Conservation (phyloP, 768 basidiomycete species). For the Chalciporus chontae region DNA sequence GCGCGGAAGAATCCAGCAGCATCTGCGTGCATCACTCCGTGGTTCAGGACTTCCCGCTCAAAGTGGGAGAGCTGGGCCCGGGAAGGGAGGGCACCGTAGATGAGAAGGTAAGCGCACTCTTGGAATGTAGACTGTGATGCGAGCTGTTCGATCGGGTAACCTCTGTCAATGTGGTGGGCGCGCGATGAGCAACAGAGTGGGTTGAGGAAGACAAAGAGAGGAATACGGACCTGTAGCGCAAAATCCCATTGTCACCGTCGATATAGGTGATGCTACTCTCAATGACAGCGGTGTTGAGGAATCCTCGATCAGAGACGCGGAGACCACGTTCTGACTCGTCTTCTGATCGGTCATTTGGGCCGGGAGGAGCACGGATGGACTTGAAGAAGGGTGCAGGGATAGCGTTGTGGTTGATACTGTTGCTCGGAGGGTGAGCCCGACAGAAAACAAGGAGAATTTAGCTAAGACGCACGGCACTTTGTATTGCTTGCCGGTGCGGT, state of each 20-base stretch:
- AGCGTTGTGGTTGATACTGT: slow-evolving; percentile 76
- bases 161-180: slow-evolving; percentile 41
- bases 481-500: slow-evolving; percentile 80
- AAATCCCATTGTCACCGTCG: slow-evolving; percentile 82
- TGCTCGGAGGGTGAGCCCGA: not conserved
- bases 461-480: slow-evolving; percentile 58
- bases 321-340: slow-evolving; percentile 82
- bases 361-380: slow-evolving; percentile 55
- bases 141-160: slow-evolving; percentile 91
- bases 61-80: slow-evolving; percentile 58
- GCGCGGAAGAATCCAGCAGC: slow-evolving; percentile 66
- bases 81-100: slow-evolving; percentile 81
- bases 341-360: slow-evolving; percentile 65
- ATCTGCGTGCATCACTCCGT: slow-evolving; percentile 64
- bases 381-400: slow-evolving; percentile 82
- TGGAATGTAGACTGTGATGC: slow-evolving; percentile 77
- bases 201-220: not conserved
- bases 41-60: slow-evolving; percentile 74
- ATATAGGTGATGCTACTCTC: slow-evolving; percentile 85
- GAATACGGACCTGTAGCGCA: slow-evolving; percentile 64
- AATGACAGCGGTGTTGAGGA: slow-evolving; percentile 79
- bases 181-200: not conserved
- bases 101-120: slow-evolving; percentile 81
- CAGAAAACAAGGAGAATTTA: not conserved
- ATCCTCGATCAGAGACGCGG: slow-evolving; percentile 75